Conservation (phyloP, 306 rosid species). For the Quercus robur region DNA sequence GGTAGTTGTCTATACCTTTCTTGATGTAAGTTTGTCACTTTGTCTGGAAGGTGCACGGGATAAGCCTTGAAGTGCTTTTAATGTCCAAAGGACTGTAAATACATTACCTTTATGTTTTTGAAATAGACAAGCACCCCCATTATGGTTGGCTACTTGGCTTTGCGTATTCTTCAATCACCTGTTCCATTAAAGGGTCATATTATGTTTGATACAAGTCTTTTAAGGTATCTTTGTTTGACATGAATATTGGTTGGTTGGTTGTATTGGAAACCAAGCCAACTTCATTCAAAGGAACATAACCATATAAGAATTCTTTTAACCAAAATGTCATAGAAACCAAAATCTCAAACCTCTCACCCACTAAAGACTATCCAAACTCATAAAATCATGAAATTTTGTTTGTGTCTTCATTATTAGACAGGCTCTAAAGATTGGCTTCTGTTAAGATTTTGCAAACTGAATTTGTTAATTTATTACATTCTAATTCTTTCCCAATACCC, state of each 20-base stretch:
- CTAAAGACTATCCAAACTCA: neutral
- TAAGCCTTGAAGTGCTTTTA: neutral
- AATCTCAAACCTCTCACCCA: neutral
- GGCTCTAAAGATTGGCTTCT: neutral
- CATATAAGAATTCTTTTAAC: neutral
- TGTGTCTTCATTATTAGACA: neutral
- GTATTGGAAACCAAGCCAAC: neutral
- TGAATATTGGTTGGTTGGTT: neutral
- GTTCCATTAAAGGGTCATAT: neutral
- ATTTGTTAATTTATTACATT: neutral
- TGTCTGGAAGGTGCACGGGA: neutral
- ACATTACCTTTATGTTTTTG: neutral
- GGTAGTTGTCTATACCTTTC: conserved; percentile 26
- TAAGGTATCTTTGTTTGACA: neutral
- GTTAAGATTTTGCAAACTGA: neutral
- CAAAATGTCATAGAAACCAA: neutral
- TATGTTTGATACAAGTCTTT: neutral
- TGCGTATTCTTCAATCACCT: neutral
- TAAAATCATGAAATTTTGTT: neutral
- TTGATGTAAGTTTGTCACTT: neutral
- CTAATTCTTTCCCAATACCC: too few relatives aligned
- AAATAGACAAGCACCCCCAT: neutral
- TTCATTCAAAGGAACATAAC: neutral
- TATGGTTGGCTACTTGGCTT: neutral
- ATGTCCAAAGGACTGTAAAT: neutral